These are phyloP conservation scores for Maudiozyma turicensis DNA, from an alignment of 805 yeast species.

Conservation along the genomic window DNA sequence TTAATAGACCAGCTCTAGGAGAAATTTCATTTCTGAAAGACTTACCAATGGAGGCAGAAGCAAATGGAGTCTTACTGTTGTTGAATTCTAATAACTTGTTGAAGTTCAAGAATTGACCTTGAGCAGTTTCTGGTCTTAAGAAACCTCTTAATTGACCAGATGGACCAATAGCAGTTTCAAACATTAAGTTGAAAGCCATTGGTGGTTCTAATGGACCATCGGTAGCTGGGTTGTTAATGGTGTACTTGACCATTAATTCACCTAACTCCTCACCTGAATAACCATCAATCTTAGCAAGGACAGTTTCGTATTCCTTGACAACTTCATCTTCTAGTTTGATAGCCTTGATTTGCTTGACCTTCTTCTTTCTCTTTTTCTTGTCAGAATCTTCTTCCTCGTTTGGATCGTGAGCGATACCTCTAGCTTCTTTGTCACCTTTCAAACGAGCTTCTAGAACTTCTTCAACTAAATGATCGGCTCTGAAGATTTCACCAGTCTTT, in stretches of 20 bases:
- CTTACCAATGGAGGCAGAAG: slow-evolving; percentile 98
- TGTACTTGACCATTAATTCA: slow-evolving; percentile 69
- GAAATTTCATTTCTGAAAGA: slow-evolving; percentile 98
- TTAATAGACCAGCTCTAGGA: slow-evolving; percentile 92
- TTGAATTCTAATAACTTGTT: slow-evolving; percentile 87
- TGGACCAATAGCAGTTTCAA: slow-evolving; percentile 98
- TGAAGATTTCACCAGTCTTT: slow-evolving; percentile 93
- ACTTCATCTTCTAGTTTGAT: slow-evolving; percentile 74
- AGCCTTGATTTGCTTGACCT: slow-evolving; percentile 89
- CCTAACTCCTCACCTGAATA: slow-evolving; percentile 90
- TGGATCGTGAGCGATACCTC: slow-evolving; percentile 60
- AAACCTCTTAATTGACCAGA: slow-evolving; percentile 93
- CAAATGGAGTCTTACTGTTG: slow-evolving; percentile 96
- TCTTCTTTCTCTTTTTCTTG: slow-evolving; percentile 89
- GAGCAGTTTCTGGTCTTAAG: slow-evolving; percentile 98
- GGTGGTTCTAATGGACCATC: slow-evolving; percentile 83
- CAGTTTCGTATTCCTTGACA: slow-evolving; percentile 71
- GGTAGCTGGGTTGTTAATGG: slow-evolving; percentile 87
- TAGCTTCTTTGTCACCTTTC: slow-evolving; percentile 94
- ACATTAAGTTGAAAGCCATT: slow-evolving; percentile 93
- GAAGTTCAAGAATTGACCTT: slow-evolving; percentile 96
- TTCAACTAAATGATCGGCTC: slow-evolving; percentile 97
- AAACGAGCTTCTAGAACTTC: slow-evolving; percentile 93
- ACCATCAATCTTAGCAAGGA: slow-evolving; percentile 92
- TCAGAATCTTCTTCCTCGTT: slow-evolving; percentile 64